phyloP scores from a whole-genome alignment of 257 asterid genomes.

The Linderniella brevidens region DNA sequence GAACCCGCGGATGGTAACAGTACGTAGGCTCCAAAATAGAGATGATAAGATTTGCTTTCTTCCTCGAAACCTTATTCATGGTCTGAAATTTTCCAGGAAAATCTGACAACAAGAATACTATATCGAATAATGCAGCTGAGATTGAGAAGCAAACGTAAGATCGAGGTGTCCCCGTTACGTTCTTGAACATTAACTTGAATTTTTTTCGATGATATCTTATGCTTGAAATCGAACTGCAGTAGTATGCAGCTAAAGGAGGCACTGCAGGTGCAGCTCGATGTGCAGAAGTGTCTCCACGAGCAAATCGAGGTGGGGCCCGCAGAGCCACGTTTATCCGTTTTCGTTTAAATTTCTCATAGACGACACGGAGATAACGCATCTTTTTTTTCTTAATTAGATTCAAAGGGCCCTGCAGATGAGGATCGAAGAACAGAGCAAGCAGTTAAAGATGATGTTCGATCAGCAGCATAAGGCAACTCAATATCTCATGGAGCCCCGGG shows the following conservation, averaged over 20 bases:
- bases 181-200: not conserved
- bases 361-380: no score
- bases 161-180: not conserved
- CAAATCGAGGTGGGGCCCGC: slow-evolving; percentile 55
- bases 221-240: slow-evolving; percentile 17
- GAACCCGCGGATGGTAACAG: slow-evolving; percentile 57
- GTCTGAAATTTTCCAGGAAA: slow-evolving; percentile 26
- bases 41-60: not conserved
- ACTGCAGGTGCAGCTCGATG: slow-evolving; percentile 49
- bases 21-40: not conserved
- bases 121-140: slow-evolving; percentile 14
- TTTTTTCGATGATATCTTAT: not conserved
- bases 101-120: slow-evolving; percentile 24
- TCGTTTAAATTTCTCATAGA: no score
- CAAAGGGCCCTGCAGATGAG: slow-evolving; percentile 48
- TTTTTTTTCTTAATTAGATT: slow-evolving; percentile 14
- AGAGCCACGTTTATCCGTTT: no score
- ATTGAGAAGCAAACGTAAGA: slow-evolving; percentile 37
- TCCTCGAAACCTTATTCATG: not conserved
- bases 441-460: slow-evolving; percentile 51
- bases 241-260: slow-evolving; percentile 64
- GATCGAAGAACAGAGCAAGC: slow-evolving; percentile 61
- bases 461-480: slow-evolving; percentile 33
- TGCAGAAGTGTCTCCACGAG: slow-evolving; percentile 73
- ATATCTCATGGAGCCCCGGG: slow-evolving; percentile 15